Percentiles rank a stretch among this genome's conserved stretches.
phyloP scores from a whole-genome alignment of 1,139 yeast genomes.

The Trichomonascaceae sp. region DNA sequence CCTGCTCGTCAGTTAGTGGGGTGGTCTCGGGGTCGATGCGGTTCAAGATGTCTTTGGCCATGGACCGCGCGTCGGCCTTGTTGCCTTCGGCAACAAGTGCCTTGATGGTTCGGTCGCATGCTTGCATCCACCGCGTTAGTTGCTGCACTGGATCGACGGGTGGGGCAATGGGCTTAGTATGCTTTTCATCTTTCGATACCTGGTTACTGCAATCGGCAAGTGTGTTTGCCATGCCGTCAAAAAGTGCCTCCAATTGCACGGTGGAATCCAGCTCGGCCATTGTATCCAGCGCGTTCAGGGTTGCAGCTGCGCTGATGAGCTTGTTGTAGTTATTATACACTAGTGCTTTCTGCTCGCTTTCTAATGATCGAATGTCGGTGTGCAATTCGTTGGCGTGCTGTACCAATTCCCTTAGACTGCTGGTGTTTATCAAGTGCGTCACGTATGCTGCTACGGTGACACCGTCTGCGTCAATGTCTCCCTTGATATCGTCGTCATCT shows the following conservation, averaged over 20 bases:
- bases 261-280: constrained; percentile 7
- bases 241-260: constrained; percentile 8
- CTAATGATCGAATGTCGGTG: constrained; percentile 25
- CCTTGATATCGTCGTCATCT: constrained; percentile 9
- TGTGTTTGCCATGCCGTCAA: too few relatives aligned
- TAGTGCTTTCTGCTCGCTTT: constrained; percentile 31
- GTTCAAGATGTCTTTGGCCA: background rate
- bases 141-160: background rate
- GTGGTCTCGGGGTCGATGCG: background rate
- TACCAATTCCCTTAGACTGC: constrained; percentile 19
- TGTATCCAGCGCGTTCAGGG: constrained; percentile 17
- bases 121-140: background rate
- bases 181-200: constrained; percentile 2
- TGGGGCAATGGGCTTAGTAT: background rate
- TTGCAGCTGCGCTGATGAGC: constrained; percentile 28
- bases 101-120: background rate
- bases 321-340: constrained; percentile 32
- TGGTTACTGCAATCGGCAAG: constrained; percentile 7
- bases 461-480: constrained; percentile 14
- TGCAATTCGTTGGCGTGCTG: constrained; percentile 21
- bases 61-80: background rate
- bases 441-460: constrained; percentile 17
- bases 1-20: background rate
- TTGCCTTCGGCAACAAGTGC: background rate
- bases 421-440: constrained; percentile 14